A percentile compares a stretch with the other conserved stretches of the same genome.
Conservation (phyloP, 75 land plant genomes). For the Picea glauca region DNA sequence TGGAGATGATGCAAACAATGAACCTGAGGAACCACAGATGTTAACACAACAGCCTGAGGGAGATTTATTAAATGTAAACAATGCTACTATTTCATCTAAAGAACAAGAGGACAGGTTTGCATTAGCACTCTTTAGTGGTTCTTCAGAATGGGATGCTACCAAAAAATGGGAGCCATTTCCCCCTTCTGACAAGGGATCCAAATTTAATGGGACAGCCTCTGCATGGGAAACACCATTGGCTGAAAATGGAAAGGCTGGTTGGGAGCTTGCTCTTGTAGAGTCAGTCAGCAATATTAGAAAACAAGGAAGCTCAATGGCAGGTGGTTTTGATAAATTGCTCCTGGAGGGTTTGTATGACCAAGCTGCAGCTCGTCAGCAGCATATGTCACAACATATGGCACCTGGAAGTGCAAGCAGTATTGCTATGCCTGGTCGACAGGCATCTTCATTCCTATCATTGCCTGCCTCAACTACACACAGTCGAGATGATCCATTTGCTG, state of each 20-base stretch:
- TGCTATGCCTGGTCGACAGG: constrained; percentile 44
- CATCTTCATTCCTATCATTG: constrained; percentile 53
- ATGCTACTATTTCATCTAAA: constrained; percentile 52
- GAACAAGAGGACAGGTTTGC: constrained; percentile 74
- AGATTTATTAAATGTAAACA: constrained; percentile 57
- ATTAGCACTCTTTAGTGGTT: constrained; percentile 61
- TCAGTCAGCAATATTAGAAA: constrained; percentile 68
- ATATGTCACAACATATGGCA: constrained; percentile 17
- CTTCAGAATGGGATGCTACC: constrained; percentile 8
- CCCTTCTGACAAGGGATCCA: background rate
- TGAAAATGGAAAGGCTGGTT: constrained; percentile 69
- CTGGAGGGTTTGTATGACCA: constrained; percentile 89
- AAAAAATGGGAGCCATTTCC: constrained; percentile 48
- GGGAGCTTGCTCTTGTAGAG: constrained; percentile 92
- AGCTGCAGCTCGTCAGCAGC: constrained; percentile 62
- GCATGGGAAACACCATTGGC: constrained; percentile 66
- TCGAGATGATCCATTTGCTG: constrained; percentile 79
- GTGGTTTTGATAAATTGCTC: constrained; percentile 73
- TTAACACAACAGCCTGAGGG: constrained; percentile 17
- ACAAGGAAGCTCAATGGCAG: constrained; percentile 54
- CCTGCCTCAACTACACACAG: constrained; percentile 68
- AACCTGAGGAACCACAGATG: constrained; percentile 2
- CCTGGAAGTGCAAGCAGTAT: constrained; percentile 94
- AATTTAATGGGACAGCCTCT: constrained; percentile 32
- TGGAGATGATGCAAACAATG: constrained; percentile 20